Percentiles rank a stretch among this genome's conserved stretches.
These are phyloP conservation scores for Rhynchosporium agropyri DNA, from an alignment of 2,329 filamentous ascomycete genomes.

Conservation along the genomic window DNA sequence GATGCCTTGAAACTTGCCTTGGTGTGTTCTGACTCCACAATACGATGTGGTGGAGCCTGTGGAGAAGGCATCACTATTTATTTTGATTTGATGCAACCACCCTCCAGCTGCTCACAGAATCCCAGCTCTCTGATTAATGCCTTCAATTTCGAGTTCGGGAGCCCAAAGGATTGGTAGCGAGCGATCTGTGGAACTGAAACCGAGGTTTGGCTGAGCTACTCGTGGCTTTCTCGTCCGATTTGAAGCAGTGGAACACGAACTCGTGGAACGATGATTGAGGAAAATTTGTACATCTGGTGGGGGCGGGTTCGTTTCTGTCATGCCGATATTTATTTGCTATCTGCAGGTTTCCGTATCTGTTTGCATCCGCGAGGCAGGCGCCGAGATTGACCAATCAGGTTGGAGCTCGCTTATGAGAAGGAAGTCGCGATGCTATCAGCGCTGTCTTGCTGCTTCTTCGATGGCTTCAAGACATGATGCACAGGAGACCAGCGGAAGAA, in stretches of 20 bases:
- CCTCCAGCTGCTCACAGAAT: not conserved
- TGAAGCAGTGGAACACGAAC: too few relatives aligned
- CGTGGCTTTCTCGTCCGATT: not conserved
- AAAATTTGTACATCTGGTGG: not conserved
- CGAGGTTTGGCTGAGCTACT: not conserved
- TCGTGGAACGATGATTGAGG: slow-evolving; percentile 2
- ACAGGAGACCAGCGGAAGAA: not conserved
- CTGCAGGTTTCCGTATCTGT: not conserved
- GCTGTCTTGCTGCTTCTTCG: not conserved
- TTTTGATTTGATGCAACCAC: not conserved
- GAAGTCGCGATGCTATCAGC: not conserved
- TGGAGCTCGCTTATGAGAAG: not conserved
- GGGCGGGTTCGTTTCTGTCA: not conserved
- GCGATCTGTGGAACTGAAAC: not conserved
- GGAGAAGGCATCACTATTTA: not conserved
- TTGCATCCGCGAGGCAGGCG: not conserved
- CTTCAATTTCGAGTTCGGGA: not conserved
- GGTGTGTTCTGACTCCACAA: not conserved
- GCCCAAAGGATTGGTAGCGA: not conserved
- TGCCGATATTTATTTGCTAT: not conserved
- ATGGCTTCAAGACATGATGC: not conserved
- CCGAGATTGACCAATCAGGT: not conserved
- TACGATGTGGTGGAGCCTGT: not conserved
- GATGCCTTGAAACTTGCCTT: slow-evolving; percentile 3
- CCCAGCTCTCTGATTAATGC: too few relatives aligned